Base-by-base conservation (phyloP, 2,329 filamentous ascomycete genomes). In the Phyllosticta citriasiana region DNA sequence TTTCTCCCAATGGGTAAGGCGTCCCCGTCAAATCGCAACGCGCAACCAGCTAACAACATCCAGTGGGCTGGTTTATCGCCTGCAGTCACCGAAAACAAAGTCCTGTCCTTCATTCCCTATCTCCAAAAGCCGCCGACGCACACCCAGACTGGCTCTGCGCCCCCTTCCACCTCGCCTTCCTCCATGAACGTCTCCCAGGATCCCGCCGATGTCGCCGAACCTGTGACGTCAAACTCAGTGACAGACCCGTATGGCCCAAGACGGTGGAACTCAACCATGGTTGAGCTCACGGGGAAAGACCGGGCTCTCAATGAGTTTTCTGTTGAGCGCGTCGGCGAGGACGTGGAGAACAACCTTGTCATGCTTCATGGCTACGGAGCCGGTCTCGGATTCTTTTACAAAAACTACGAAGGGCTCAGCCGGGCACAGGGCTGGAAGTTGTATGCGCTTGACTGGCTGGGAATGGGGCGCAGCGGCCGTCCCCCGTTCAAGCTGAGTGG, bases 311-410 rank as follows among this genome's bases (percentile, higher is more conserved):
- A 99, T 71, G 94, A 99, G 71, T 94, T 97, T 73, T 91, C 89
- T 0, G 84, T 99, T 2, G 90, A 96, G 76, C 82, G 92, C 57
- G 77, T 91, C 0, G 90, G 86, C 40, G 92, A 97, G 71, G 76
- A 86, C 4, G 83, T 85, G 0, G 87, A 95, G 55, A 87, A 97
- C 70, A 94, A 90, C 53, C 80, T 99, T 16, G 93, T 99, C 53
- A 96, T 99, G 84, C 79, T 99, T 4, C 94, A 99, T 72, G 94
- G 94, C 64, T 99, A 99, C 73, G 94, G 94, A 55, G 94, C 94
- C 2, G 94, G 94, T 0, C 81, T 99, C 0, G 94, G 93, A 24
- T 97, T 99, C 76, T 99, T 96, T 80, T 99, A 97, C 80, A 93
- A 94, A 77, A 99, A 99, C 72, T 96, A 96, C 63, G 94, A 99